phyloP scores from a whole-genome alignment of 495 filamentous ascomycete species.

The Choiromyces venosus region DNA sequence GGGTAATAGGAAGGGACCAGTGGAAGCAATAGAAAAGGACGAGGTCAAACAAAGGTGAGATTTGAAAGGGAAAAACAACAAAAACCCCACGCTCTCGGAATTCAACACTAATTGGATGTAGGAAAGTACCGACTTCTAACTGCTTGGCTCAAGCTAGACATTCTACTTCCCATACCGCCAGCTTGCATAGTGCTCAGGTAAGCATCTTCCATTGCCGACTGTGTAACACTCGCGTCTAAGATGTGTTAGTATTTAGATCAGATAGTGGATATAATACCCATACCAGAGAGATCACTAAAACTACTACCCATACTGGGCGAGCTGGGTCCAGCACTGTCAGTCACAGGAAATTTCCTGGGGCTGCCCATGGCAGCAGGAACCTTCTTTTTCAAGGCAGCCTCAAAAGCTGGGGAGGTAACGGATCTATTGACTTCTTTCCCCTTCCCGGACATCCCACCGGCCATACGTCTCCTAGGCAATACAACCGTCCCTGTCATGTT shows the following conservation, averaged over 20 bases:
- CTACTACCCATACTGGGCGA: conserved; percentile 97
- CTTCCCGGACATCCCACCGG: conserved; percentile 22
- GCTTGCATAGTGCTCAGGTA: conserved; percentile 86
- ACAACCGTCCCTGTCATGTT: conserved; percentile 30
- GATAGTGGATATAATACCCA: conserved; percentile 34
- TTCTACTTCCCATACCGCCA: conserved; percentile 73
- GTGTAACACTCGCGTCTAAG: conserved; percentile 84
- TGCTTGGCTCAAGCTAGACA: conserved; percentile 72
- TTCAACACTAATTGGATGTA: conserved; percentile 25
- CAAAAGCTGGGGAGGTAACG: conserved; percentile 17
- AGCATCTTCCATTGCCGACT: conserved; percentile 91
- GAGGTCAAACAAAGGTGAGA: not conserved
- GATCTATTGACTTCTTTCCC: conserved; percentile 26
- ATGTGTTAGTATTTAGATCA: conserved; percentile 15
- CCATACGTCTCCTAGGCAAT: conserved; percentile 15
- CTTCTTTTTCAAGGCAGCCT: conserved; percentile 2
- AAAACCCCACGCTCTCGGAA: not conserved
- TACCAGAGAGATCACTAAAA: conserved; percentile 94
- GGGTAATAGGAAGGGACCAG: not conserved
- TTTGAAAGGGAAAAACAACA: not conserved
- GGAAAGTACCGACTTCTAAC: conserved; percentile 40
- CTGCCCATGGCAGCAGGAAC: conserved; percentile 19
- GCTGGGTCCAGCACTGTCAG: conserved; percentile 37
- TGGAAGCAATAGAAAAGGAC: not conserved
- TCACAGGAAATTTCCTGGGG: conserved; percentile 25